Evolutionary conservation across 1,284 basidiomycete genomes (phyloP).

Genomic region (Serendipita sp.): DNA sequence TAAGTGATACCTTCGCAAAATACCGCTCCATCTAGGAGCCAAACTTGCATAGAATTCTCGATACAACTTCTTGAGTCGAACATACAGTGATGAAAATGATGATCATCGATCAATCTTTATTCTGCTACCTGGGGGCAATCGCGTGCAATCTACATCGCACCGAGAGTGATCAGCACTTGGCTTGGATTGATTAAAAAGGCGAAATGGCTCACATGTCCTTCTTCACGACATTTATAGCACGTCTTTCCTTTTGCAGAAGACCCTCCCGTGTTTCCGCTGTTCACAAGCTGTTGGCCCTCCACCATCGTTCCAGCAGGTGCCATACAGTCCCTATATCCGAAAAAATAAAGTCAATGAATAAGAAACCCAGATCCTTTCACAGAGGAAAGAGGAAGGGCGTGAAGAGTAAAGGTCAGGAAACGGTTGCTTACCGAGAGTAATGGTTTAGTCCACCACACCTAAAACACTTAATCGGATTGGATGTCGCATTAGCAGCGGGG

Average conservation of each 20-base stretch:
- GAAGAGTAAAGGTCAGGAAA: background rate
- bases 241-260: constrained; percentile 48
- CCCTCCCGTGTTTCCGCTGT: constrained; percentile 21
- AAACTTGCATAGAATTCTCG: no score
- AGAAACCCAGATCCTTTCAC: background rate
- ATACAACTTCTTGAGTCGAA: no score
- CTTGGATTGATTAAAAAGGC: background rate
- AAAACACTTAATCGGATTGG: constrained; percentile 67
- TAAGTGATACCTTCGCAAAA: no score
- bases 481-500: constrained; percentile 56
- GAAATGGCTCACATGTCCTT: constrained; percentile 53
- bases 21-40: no score
- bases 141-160: constrained; percentile 47
- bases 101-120: constrained; percentile 9
- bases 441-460: constrained; percentile 72
- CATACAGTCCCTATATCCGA: constrained; percentile 51
- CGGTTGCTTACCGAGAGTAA: constrained; percentile 45
- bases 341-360: constrained; percentile 4
- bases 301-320: constrained; percentile 47
- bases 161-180: constrained; percentile 8
- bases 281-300: constrained; percentile 25
- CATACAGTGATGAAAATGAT: no score
- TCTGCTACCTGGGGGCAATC: constrained; percentile 54
- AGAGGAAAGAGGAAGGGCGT: constrained; percentile 1
- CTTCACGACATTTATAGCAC: constrained; percentile 74